Evolutionary conservation across 2,329 filamentous ascomycete species (phyloP).

Genomic region (Pseudogymnoascus sp.): DNA sequence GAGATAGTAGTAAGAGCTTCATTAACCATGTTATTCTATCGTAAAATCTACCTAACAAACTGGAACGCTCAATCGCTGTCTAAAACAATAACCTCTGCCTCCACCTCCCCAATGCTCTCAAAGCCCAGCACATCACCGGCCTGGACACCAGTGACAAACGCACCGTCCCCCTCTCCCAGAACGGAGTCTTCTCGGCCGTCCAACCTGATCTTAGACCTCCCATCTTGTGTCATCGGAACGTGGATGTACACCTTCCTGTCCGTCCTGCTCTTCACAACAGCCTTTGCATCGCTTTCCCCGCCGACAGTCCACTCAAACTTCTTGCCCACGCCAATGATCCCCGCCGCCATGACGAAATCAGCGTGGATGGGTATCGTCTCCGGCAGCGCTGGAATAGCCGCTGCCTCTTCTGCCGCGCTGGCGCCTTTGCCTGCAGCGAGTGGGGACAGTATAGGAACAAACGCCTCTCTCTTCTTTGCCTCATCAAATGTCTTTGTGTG

Average conservation of each 20-base stretch:
- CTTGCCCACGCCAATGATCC: constrained; percentile 57
- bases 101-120: constrained; percentile 59
- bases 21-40: background rate
- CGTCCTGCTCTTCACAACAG: constrained; percentile 43
- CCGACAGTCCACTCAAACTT: constrained; percentile 68
- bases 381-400: constrained; percentile 50
- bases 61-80: constrained; percentile 30
- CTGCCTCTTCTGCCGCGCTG: constrained; percentile 52
- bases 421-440: constrained; percentile 59
- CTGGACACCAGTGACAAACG: constrained; percentile 59
- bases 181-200: constrained; percentile 58
- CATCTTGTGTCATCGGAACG: constrained; percentile 68
- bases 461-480: constrained; percentile 59
- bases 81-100: constrained; percentile 61
- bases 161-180: constrained; percentile 70
- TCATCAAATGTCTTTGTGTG: constrained; percentile 67
- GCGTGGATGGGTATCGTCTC: constrained; percentile 77
- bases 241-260: constrained; percentile 70
- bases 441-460: constrained; percentile 69
- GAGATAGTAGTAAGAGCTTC: background rate
- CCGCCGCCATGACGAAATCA: constrained; percentile 75
- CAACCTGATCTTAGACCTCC: constrained; percentile 62
- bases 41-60: background rate
- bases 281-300: constrained; percentile 29
- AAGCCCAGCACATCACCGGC: constrained; percentile 55